Conservation (phyloP, 2,329 filamentous ascomycete species). For the Exophiala lecanii-corni region DNA sequence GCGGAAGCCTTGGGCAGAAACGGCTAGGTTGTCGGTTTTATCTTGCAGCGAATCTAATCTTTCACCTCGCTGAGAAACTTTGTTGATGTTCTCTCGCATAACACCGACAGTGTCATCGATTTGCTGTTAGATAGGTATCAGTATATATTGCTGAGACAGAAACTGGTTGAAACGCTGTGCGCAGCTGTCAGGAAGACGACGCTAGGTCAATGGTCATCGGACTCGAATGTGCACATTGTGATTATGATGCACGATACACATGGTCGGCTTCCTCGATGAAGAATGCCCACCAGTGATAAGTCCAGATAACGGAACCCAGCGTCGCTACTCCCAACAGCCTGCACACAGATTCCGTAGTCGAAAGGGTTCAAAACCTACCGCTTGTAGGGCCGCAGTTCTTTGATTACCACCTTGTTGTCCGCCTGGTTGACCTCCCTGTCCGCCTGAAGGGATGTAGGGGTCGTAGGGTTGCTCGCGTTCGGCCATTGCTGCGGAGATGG, state of each 20-base stretch:
- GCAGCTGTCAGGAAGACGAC: no score
- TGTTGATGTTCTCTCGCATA: conserved; percentile 97
- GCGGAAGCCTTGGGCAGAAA: conserved; percentile 91
- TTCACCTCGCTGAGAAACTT: conserved; percentile 88
- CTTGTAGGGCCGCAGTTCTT: conserved; percentile 71
- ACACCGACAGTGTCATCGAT: conserved; percentile 92
- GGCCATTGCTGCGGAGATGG: conserved; percentile 44
- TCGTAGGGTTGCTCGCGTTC: conserved; percentile 68
- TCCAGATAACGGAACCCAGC: no score
- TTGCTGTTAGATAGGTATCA: conserved; percentile 59
- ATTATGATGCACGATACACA: neutral
- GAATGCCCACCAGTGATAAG: no score
- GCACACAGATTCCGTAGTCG: no score
- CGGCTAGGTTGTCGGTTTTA: conserved; percentile 88
- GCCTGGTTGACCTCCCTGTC: conserved; percentile 31
- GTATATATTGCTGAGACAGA: no score
- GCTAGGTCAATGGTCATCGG: no score
- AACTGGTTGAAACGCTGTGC: conserved; percentile 3
- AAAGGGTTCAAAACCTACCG: conserved; percentile 72
- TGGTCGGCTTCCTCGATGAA: no score
- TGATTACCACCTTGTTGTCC: conserved; percentile 51
- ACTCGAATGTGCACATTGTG: no score
- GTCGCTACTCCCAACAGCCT: no score
- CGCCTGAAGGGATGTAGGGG: conserved; percentile 76
- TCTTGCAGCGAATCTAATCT: conserved; percentile 82